Conservation (phyloP, 331 rosid genomes). For the Spiraea crenata region DNA sequence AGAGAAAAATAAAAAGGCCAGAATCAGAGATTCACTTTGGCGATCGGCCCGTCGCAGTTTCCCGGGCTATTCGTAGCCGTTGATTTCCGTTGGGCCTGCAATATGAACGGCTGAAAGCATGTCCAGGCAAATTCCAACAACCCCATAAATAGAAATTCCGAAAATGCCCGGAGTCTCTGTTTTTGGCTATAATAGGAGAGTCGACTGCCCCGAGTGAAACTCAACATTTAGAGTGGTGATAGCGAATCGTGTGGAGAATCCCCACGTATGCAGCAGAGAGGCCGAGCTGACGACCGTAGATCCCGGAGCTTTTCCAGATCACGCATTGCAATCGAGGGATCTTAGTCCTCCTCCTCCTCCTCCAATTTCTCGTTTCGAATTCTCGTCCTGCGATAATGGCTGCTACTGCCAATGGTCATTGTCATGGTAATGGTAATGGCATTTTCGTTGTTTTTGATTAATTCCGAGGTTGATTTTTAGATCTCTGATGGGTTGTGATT, state of each 20-base stretch:
- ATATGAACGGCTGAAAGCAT: not conserved
- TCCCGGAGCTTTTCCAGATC: slow-evolving; percentile 66
- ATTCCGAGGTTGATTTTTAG: not conserved
- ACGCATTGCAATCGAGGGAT: slow-evolving; percentile 58
- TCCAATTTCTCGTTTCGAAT: not conserved
- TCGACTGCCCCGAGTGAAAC: not conserved
- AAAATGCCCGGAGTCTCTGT: not conserved
- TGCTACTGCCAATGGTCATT: slow-evolving; percentile 7
- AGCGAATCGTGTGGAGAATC: not conserved
- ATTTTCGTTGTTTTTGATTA: not conserved
- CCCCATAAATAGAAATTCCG: not conserved
- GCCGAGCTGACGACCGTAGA: slow-evolving; percentile 46
- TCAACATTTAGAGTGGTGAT: not conserved
- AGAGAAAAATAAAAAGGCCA: too few species aligned
- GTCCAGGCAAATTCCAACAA: not conserved
- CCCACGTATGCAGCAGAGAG: slow-evolving; percentile 51
- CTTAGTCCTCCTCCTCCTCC: not conserved
- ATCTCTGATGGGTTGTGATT: slow-evolving; percentile 1
- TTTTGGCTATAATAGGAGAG: not conserved
- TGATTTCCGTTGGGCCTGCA: not conserved
- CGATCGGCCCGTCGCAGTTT: not conserved
- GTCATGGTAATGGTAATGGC: not conserved
- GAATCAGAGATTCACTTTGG: not conserved
- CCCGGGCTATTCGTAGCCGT: not conserved
- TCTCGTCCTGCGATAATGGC: slow-evolving; percentile 19